phyloP scores from a whole-genome alignment of 768 basidiomycete genomes.

The Trametopsis cervina region DNA sequence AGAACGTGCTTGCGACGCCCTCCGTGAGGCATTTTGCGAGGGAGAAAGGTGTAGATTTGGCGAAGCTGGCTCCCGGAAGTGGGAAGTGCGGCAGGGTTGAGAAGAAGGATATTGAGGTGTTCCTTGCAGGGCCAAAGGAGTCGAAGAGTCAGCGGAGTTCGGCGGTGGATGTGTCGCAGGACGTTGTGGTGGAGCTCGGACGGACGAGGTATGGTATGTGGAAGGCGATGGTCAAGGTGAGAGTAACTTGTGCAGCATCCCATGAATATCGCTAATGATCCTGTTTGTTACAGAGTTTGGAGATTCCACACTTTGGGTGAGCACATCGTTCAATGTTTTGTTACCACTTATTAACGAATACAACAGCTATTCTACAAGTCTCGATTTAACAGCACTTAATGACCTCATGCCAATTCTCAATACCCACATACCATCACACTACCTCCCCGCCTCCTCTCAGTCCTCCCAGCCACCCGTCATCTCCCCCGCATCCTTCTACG shows the following conservation, averaged over 20 bases:
- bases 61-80: constrained; percentile 52
- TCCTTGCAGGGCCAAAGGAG: constrained; percentile 29
- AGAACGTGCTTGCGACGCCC: constrained; percentile 59
- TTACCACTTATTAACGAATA: background rate
- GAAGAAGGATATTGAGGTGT: constrained; percentile 65
- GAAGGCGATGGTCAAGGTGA: constrained; percentile 82
- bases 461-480: constrained; percentile 27
- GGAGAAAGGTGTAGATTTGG: constrained; percentile 55
- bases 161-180: constrained; percentile 24
- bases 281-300: constrained; percentile 58
- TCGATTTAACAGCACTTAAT: constrained; percentile 70
- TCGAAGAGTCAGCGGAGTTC: background rate
- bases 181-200: constrained; percentile 63
- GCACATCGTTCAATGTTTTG: constrained; percentile 12
- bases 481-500: constrained; percentile 34
- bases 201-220: constrained; percentile 81
- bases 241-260: constrained; percentile 3
- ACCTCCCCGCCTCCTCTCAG: constrained; percentile 35
- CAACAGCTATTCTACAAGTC: constrained; percentile 59
- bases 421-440: constrained; percentile 58
- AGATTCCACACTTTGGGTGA: constrained; percentile 81
- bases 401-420: constrained; percentile 57
- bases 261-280: background rate
- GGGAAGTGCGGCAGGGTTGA: constrained; percentile 73
- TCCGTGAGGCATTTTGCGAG: constrained; percentile 76